Evolutionary conservation across 352 stramenopile genomes (phyloP), one percentile per base, ranked within the genome.

Genomic region (Pythium phragmiticola): DNA sequence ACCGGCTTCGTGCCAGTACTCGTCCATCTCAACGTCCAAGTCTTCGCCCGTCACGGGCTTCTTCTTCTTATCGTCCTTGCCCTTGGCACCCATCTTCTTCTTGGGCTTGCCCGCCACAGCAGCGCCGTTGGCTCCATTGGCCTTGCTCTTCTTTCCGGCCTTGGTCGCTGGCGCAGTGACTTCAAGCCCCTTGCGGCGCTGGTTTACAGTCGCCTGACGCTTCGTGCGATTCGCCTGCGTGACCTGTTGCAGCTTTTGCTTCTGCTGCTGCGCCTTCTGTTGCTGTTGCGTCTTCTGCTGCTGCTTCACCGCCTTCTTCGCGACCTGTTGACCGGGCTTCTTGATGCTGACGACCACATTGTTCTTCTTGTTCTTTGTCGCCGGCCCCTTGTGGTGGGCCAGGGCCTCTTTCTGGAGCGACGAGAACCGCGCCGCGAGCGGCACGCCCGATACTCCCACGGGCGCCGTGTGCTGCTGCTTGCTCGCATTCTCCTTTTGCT

Each of bases 11-110:
- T 92, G 81, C 89, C 89, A 97, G 71, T 97, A 96, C 65, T 78
- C 59, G 63, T 94, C 88, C 87, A 96, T 94, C 53, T 96, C 84
- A 57, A 92, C 75, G 56, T 96, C 88, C 46, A 96, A 72, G 54
- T 96, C 87, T 43, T 92, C 84, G 49, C 74, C 78, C 7, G 74
- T 92, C 5, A 78, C 57, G 4, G 65, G 59, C 53, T 89, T 88
- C 64, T 74, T 78, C 62, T 74, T 78, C 60, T 77, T 66, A 3
- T 74, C 30, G 8, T 58, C 55, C 60, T 78, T 70, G 37, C n/a
- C 41, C 56, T 70, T 65, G 14, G 3, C 47, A 7, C 46, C 39
- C 1, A 36, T 30, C 39, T 65, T 54, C 30, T 49, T 74, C 23
- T 49, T 56, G 7, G 60, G 41, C 54, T 73, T 82, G 34, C 60